These are phyloP conservation scores for Barnettozyma pratensis DNA, from an alignment of 805 yeast species.

Conservation along the genomic window DNA sequence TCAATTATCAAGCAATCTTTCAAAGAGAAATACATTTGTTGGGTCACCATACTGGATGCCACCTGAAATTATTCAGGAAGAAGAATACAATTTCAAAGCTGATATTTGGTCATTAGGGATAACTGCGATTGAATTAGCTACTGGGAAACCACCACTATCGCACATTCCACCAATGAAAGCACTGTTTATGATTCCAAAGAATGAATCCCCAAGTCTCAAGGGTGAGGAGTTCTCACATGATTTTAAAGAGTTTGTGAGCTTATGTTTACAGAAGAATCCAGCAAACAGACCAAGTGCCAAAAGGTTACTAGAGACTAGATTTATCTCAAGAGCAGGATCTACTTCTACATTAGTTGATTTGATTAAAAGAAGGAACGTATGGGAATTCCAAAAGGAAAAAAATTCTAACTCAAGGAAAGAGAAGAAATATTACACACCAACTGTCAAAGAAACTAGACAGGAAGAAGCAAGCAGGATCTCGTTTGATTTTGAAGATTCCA, in stretches of 20 bases:
- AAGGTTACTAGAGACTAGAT: constrained; percentile 58
- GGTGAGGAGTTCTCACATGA: constrained; percentile 75
- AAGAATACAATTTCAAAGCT: constrained; percentile 79
- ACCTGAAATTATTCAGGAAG: constrained; percentile 93
- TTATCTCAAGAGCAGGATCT: constrained; percentile 32
- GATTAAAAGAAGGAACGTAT: constrained; percentile 38
- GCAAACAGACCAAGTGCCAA: constrained; percentile 58
- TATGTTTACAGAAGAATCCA: constrained; percentile 72
- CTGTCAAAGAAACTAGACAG: constrained; percentile 13
- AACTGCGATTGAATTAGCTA: constrained; percentile 87
- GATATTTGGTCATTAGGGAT: constrained; percentile 98
- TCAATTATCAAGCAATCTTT: constrained; percentile 58
- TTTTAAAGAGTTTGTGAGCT: constrained; percentile 62
- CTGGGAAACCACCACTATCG: constrained; percentile 97
- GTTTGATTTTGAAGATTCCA: constrained; percentile 23
- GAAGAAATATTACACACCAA: constrained; percentile 27
- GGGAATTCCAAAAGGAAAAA: constrained; percentile 27
- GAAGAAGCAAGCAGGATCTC: constrained; percentile 5
- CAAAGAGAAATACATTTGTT: constrained; percentile 60
- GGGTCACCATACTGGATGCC: constrained; percentile 99
- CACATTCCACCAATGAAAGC: constrained; percentile 48
- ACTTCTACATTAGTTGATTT: constrained; percentile 31
- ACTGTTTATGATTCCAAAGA: constrained; percentile 38
- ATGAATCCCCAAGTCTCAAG: constrained; percentile 76
- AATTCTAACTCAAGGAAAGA: constrained; percentile 3